Evolutionary conservation across 2,329 filamentous ascomycete genomes (phyloP).

Genomic region (Clarireedia hainanense): DNA sequence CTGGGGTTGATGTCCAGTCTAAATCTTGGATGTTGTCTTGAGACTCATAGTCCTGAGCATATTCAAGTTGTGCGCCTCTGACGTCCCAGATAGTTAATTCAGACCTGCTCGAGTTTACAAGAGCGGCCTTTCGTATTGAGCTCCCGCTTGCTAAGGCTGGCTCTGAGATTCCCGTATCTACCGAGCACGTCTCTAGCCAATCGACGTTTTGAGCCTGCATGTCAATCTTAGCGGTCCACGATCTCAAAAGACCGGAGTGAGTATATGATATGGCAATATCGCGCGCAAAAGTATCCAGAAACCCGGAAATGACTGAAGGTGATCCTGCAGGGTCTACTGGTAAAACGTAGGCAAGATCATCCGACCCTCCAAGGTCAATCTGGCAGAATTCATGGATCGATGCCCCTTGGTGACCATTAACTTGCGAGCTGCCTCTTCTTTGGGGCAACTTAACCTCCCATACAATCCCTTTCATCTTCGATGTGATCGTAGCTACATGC

Average conservation of each 20-base stretch:
- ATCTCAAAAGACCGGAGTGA: constrained; percentile 62
- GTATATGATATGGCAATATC: constrained; percentile 86
- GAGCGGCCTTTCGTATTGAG: constrained; percentile 76
- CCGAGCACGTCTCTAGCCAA: constrained; percentile 74
- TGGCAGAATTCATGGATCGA: constrained; percentile 59
- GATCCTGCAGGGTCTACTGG: constrained; percentile 83
- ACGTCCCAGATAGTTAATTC: constrained; percentile 89
- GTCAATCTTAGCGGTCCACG: constrained; percentile 77
- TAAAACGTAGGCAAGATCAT: constrained; percentile 59
- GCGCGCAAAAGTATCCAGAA: constrained; percentile 76
- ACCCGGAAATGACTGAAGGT: constrained; percentile 61
- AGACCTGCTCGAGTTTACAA: constrained; percentile 67
- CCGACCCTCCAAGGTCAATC: constrained; percentile 56
- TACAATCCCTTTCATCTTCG: constrained; percentile 68
- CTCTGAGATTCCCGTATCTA: constrained; percentile 67
- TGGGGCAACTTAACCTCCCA: constrained; percentile 67
- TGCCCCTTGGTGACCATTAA: constrained; percentile 18
- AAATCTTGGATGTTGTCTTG: constrained; percentile 75
- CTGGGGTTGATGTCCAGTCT: constrained; percentile 89
- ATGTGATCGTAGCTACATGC: constrained; percentile 77
- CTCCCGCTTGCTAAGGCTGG: constrained; percentile 78
- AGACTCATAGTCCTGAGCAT: constrained; percentile 64
- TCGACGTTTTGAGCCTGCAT: constrained; percentile 52
- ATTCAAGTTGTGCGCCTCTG: constrained; percentile 72
- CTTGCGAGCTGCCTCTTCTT: constrained; percentile 26